phyloP scores from a whole-genome alignment of 371 early-diverging fungal genomes.

The Mucor saturninus region DNA sequence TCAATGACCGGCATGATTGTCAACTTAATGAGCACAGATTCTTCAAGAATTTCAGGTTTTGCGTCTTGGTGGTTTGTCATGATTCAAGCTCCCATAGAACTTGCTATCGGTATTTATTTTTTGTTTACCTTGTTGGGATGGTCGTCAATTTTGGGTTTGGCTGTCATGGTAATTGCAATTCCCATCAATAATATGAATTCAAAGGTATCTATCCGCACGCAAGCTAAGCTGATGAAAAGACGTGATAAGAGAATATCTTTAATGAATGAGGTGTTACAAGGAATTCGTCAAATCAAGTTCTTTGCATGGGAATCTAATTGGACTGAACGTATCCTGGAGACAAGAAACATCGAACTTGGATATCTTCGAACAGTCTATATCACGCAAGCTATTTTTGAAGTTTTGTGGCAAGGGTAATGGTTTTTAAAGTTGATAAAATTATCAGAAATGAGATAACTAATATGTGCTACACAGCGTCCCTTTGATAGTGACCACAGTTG shows the following conservation, averaged over 20 bases:
- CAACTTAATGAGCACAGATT: constrained; percentile 87
- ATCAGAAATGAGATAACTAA: too few relatives aligned
- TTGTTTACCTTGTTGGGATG: constrained; percentile 53
- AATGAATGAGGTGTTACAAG: constrained; percentile 57
- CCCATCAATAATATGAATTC: constrained; percentile 53
- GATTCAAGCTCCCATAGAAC: constrained; percentile 19
- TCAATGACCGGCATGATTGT: constrained; percentile 74
- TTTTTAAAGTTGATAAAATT: too few relatives aligned
- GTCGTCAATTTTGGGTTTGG: constrained; percentile 34
- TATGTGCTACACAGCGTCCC: constrained; percentile 35
- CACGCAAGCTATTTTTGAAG: constrained; percentile 25
- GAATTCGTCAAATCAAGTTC: constrained; percentile 67
- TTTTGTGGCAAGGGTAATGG: constrained; percentile 40
- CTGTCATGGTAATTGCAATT: constrained; percentile 49
- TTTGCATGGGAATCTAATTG: constrained; percentile 60
- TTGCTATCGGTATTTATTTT: too few relatives aligned
- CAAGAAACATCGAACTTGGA: constrained; percentile 52
- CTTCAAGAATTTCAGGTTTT: constrained; percentile 66
- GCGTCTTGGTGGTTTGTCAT: constrained; percentile 58
- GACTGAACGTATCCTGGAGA: constrained; percentile 45
- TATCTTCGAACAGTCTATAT: constrained; percentile 33
- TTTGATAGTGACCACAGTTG: constrained; percentile 51
- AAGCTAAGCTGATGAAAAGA: constrained; percentile 48
- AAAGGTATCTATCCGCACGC: constrained; percentile 42
- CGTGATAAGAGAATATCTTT: constrained; percentile 52